These are phyloP conservation scores for Cladorrhinum samala DNA, from an alignment of 495 filamentous ascomycete genomes.

Conservation along the genomic window DNA sequence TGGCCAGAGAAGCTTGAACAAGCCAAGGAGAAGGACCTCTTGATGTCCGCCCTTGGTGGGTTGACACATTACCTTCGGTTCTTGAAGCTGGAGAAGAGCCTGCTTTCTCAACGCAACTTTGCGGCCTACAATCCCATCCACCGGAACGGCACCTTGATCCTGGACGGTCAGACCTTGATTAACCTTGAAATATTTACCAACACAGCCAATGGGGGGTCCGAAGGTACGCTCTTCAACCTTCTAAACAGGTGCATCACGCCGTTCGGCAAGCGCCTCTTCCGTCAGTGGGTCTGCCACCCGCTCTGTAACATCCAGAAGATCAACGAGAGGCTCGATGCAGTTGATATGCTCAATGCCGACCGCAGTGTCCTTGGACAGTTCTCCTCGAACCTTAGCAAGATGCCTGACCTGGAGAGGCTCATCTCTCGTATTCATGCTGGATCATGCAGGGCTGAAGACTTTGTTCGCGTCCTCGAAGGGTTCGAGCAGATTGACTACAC, in stretches of 20 bases:
- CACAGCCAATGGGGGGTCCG: slow-evolving; percentile 74
- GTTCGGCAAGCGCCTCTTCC: slow-evolving; percentile 93
- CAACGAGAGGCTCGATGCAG: slow-evolving; percentile 92
- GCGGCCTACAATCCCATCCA: slow-evolving; percentile 88
- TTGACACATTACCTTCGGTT: slow-evolving; percentile 80
- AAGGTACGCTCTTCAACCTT: slow-evolving; percentile 84
- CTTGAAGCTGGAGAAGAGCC: slow-evolving; percentile 81
- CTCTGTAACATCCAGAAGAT: slow-evolving; percentile 79
- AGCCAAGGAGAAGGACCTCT: slow-evolving; percentile 69
- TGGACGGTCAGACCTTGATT: slow-evolving; percentile 94
- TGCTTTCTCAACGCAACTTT: slow-evolving; percentile 89
- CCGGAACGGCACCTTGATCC: slow-evolving; percentile 83
- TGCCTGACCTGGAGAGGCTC: slow-evolving; percentile 90
- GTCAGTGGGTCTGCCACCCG: slow-evolving; percentile 97
- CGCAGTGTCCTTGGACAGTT: slow-evolving; percentile 72
- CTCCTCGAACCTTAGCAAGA: slow-evolving; percentile 73
- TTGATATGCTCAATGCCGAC: slow-evolving; percentile 86
- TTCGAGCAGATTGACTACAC: slow-evolving; percentile 97
- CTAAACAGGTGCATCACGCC: slow-evolving; percentile 94
- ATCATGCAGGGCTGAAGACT: slow-evolving; percentile 80
- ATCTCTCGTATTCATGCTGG: slow-evolving; percentile 94
- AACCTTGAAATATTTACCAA: slow-evolving; percentile 97
- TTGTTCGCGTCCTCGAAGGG: slow-evolving; percentile 88
- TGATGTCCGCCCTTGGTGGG: slow-evolving; percentile 91
- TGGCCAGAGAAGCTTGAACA: slow-evolving; percentile 77